Conservation (phyloP, 202 grass and related monocot species). For the Alloteropsis angusta region DNA sequence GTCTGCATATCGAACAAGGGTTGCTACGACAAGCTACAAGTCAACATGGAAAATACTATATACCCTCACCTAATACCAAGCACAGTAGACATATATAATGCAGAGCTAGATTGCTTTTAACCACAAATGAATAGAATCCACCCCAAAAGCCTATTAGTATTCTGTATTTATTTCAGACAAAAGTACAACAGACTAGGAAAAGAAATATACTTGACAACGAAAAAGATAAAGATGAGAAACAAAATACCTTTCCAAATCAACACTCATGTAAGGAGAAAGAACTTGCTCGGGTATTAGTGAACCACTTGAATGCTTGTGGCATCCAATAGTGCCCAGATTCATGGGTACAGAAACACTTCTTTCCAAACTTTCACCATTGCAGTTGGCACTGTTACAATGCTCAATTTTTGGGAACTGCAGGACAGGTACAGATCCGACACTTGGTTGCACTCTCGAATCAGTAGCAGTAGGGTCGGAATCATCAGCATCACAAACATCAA, state of each 20-base stretch:
- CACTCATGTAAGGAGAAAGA: constrained; percentile 60
- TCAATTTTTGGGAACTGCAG: constrained; percentile 26
- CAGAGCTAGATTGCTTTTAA: not conserved
- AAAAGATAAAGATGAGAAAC: not conserved
- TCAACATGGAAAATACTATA: not conserved
- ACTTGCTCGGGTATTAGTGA: constrained; percentile 78
- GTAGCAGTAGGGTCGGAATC: constrained; percentile 25
- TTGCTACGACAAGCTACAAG: not conserved
- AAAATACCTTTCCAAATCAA: constrained; percentile 55
- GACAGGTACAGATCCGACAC: constrained; percentile 18
- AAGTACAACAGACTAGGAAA: not conserved
- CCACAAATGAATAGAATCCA: not conserved
- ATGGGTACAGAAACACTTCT: constrained; percentile 53
- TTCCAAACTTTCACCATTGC: constrained; percentile 64
- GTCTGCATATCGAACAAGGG: not conserved
- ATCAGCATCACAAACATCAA: constrained; percentile 70
- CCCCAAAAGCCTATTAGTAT: not conserved
- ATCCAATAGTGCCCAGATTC: constrained; percentile 34
- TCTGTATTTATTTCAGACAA: not conserved
- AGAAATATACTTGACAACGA: not conserved
- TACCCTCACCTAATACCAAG: not conserved
- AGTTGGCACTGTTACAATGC: constrained; percentile 30
- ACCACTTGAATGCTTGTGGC: constrained; percentile 60
- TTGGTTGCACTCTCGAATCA: constrained; percentile 31
- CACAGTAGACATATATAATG: not conserved